A percentile compares a stretch with the other conserved stretches of the same genome.
Conservation (phyloP, 2,329 filamentous ascomycete genomes). For the Aspergillus luchuensis region DNA sequence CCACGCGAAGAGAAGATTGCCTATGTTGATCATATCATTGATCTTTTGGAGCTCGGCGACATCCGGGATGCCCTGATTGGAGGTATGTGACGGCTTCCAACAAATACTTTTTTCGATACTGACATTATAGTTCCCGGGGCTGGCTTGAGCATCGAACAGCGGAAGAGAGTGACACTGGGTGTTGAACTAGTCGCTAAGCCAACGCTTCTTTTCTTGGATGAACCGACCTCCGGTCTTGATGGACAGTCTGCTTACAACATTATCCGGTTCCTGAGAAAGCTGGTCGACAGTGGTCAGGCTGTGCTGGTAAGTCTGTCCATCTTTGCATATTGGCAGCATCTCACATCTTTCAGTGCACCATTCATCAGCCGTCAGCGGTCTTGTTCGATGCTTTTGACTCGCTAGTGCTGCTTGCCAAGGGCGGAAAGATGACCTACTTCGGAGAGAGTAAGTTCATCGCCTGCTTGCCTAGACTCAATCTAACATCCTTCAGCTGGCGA, state of each 20-base stretch:
- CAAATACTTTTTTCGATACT: neutral
- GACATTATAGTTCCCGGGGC: constrained; percentile 47
- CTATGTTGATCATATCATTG: constrained; percentile 66
- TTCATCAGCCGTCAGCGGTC: constrained; percentile 69
- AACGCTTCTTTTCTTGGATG: constrained; percentile 63
- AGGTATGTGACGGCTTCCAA: constrained; percentile 23
- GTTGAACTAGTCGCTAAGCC: constrained; percentile 63
- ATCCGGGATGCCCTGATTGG: constrained; percentile 67
- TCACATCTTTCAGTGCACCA: constrained; percentile 50
- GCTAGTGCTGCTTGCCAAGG: constrained; percentile 64
- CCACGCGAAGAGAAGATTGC: constrained; percentile 61
- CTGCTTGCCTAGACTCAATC: too few relatives aligned
- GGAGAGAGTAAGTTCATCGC: constrained; percentile 50
- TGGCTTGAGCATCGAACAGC: constrained; percentile 65
- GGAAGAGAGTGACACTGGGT: constrained; percentile 64
- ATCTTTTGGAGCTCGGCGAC: constrained; percentile 64
- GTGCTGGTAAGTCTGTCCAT: constrained; percentile 53
- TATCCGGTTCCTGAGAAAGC: constrained; percentile 66
- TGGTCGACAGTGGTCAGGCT: constrained; percentile 67
- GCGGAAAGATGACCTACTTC: constrained; percentile 68
- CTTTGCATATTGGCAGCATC: neutral
- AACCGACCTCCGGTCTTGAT: constrained; percentile 65
- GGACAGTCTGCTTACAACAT: constrained; percentile 61
- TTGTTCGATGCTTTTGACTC: constrained; percentile 69
- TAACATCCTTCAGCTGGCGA: constrained; percentile 29